Conservation (phyloP, 1,139 yeast genomes). For the Geotrichum candidum region DNA sequence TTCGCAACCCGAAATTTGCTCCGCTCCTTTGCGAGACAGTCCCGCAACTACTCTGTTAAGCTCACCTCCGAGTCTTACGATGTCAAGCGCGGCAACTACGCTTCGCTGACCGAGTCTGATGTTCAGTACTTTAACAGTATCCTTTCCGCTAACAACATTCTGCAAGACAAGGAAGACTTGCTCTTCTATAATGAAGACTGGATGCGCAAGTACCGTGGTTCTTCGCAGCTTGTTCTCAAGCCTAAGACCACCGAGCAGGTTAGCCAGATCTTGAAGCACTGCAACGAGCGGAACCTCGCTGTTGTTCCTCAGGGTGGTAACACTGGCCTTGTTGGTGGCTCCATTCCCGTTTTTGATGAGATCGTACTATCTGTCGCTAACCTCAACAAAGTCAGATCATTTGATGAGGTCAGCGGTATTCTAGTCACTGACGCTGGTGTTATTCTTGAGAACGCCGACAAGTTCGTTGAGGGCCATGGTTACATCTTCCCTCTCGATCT, state of each 20-base stretch:
- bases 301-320: slow-evolving; percentile 97
- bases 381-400: slow-evolving; percentile 73
- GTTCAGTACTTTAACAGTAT: slow-evolving; percentile 56
- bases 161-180: slow-evolving; percentile 48
- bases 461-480: slow-evolving; percentile 68
- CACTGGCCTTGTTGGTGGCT: slow-evolving; percentile 95
- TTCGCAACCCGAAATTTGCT: background rate
- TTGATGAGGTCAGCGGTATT: slow-evolving; percentile 78
- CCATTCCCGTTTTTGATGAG: slow-evolving; percentile 90
- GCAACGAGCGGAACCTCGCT: slow-evolving; percentile 73
- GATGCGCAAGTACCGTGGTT: slow-evolving; percentile 93
- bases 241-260: slow-evolving; percentile 83
- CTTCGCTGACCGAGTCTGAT: slow-evolving; percentile 48
- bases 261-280: slow-evolving; percentile 67
- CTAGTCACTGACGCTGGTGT: slow-evolving; percentile 89
- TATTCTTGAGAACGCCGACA: slow-evolving; percentile 80
- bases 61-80: slow-evolving; percentile 5
- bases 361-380: slow-evolving; percentile 63
- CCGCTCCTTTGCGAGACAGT: background rate
- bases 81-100: slow-evolving; percentile 3
- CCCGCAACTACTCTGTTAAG: background rate
- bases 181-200: slow-evolving; percentile 82
- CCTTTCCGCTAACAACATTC: slow-evolving; percentile 45
- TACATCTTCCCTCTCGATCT: slow-evolving; percentile 89
- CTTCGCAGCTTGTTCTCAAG: slow-evolving; percentile 71